Base-by-base conservation (phyloP, 768 basidiomycete genomes). In the Macrocybe gigantea region DNA sequence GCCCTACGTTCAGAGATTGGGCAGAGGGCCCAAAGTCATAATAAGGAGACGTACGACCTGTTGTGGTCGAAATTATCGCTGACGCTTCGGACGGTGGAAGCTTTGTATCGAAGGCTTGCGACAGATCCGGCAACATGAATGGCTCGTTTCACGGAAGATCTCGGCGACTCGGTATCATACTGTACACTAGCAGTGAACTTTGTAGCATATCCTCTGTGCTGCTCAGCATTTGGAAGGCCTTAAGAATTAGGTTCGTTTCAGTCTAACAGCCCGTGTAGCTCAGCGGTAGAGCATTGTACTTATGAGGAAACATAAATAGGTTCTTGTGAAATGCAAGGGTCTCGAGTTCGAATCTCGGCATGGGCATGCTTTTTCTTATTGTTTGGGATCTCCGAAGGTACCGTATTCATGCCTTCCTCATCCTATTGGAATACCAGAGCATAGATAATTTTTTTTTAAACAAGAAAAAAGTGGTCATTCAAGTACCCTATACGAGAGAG, bases 281-380 rank as follows among this genome's bases (percentile, higher is more conserved):
- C 73, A 75, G 72, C 60, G 74, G 74, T 75, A 75, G 74, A 74
- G 74, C 74, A 74, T 74, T 74, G 74, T 75, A 75, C 74, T 75
- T 75, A 75, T 75, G 74, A 63, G 74, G 74, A 60, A 73, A 72
- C 42, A 56, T 40, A 34, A 51, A 53, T 49, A 41, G 62, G 61
- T 59, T 47, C 49, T 63, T 55, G 55, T 52, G 60, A 49, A 51
- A 75, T 75, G 74, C 74, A 74, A 74, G 71, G 74, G 74, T 75
- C 73, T 68, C 70, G 71, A 74, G 74, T 75, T 75, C 74, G 69
- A 75, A 60, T 68, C 74, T 74, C 71, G 70, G 65, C 67, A 69
- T 70, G 72, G 71, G 74, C 74, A 75, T 63, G 56, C 53, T 62
- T 61, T 63, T 60, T 44, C 11, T 4, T 3, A 38, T 22, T 22